A percentile compares a stretch with the other conserved stretches of the same genome.
phyloP scores from a whole-genome alignment of 345 rosid genomes.

The Hibiscus mutabilis region DNA sequence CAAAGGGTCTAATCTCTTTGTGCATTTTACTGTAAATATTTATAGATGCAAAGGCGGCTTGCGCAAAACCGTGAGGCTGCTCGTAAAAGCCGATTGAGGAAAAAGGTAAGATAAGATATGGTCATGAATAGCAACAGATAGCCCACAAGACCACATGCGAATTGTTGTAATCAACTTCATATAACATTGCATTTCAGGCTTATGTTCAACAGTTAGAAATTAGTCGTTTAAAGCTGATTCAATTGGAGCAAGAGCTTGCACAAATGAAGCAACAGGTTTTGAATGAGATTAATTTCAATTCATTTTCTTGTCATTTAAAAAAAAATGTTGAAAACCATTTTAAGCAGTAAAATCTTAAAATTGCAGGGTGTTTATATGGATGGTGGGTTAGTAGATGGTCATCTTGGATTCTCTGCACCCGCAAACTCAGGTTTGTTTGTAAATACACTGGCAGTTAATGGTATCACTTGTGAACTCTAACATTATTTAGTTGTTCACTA shows the following conservation, averaged over 20 bases:
- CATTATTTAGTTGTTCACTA: neutral
- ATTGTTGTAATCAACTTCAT: slow-evolving; percentile 10
- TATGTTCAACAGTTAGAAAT: slow-evolving; percentile 93
- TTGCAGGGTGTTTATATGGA: slow-evolving; percentile 55
- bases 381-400: slow-evolving; percentile 41
- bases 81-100: slow-evolving; percentile 87
- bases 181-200: slow-evolving; percentile 45
- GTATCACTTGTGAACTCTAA: neutral
- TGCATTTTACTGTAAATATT: neutral
- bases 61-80: slow-evolving; percentile 98
- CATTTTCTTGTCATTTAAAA: neutral
- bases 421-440: slow-evolving; percentile 56
- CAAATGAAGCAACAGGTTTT: slow-evolving; percentile 73
- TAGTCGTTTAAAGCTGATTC: slow-evolving; percentile 77
- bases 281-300: neutral
- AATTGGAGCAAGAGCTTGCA: slow-evolving; percentile 81
- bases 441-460: neutral
- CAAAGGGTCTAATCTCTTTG: neutral
- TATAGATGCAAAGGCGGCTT: slow-evolving; percentile 76
- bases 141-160: neutral
- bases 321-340: neutral
- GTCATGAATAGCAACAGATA: neutral
- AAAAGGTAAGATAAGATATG: slow-evolving; percentile 47
- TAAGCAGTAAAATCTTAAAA: slow-evolving; percentile 1
- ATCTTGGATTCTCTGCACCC: slow-evolving; percentile 43